These are phyloP conservation scores for Gossypium lobatum DNA, from an alignment of 441 rosid species.

Conservation along the genomic window DNA sequence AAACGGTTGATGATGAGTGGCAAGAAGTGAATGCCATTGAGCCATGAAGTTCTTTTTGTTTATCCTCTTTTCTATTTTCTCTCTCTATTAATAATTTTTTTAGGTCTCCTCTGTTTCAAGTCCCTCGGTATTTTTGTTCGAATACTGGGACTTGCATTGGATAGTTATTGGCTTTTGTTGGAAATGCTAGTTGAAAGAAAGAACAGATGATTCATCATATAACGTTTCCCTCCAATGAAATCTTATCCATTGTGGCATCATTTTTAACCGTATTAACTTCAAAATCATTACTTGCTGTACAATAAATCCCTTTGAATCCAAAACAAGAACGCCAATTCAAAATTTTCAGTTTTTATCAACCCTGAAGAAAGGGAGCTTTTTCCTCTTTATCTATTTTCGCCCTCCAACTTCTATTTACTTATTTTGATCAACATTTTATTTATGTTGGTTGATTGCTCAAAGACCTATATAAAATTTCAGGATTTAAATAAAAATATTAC, in stretches of 20 bases:
- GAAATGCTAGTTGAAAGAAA: neutral
- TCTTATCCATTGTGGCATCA: neutral
- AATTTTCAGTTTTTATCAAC: too few relatives aligned
- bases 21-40: conserved; percentile 56
- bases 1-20: conserved; percentile 83
- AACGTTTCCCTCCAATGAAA: neutral
- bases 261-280: neutral
- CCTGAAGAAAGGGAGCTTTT: too few relatives aligned
- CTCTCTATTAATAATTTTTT: neutral
- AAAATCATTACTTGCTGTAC: neutral
- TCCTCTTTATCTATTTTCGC: too few relatives aligned
- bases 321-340: too few relatives aligned
- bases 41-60: conserved; percentile 13
- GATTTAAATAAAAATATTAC: too few relatives aligned
- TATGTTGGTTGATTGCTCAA: too few relatives aligned
- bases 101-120: neutral
- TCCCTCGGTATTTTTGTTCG: neutral
- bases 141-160: neutral
- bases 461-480: too few relatives aligned
- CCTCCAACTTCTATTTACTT: too few relatives aligned
- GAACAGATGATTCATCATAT: neutral
- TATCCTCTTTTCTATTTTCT: neutral
- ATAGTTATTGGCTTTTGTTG: neutral
- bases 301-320: too few relatives aligned
- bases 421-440: too few relatives aligned